phyloP scores from a whole-genome alignment of 352 stramenopile genomes.

The Globisporangium polare region DNA sequence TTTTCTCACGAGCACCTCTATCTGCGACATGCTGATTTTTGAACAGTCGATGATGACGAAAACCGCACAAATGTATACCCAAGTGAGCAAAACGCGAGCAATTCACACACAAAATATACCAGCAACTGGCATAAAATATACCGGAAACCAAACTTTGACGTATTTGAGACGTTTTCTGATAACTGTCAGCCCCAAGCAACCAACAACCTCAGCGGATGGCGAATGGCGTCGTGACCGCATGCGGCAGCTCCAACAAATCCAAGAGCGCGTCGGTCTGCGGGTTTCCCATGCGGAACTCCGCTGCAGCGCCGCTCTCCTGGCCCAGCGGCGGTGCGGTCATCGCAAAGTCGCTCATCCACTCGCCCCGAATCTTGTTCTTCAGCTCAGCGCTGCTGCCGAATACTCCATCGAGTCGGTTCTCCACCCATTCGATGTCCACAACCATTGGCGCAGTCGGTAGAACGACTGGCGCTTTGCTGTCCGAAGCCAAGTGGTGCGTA shows the following conservation, averaged over 20 bases:
- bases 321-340: conserved; percentile 21
- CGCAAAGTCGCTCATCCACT: conserved; percentile 27
- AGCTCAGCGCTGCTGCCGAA: not conserved
- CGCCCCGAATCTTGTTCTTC: conserved; percentile 7
- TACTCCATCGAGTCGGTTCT: conserved; percentile 11
- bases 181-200: too few species aligned
- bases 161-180: not conserved
- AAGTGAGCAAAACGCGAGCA: too few species aligned
- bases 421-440: conserved; percentile 49
- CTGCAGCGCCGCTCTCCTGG: not conserved
- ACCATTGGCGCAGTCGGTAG: conserved; percentile 21
- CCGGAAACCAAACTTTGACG: not conserved
- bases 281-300: conserved; percentile 44
- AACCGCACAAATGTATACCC: too few species aligned
- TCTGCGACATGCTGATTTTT: too few species aligned
- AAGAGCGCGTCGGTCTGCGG: conserved; percentile 87
- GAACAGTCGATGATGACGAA: too few species aligned
- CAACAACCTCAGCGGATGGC: not conserved
- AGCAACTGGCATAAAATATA: not conserved
- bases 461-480: conserved; percentile 16
- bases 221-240: conserved; percentile 54
- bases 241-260: conserved; percentile 56
- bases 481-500: conserved; percentile 57
- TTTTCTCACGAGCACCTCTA: not conserved
- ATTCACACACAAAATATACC: too few species aligned